These are phyloP conservation scores for Persicaria maculosa DNA, from an alignment of 148 eudicot genomes.

Conservation along the genomic window DNA sequence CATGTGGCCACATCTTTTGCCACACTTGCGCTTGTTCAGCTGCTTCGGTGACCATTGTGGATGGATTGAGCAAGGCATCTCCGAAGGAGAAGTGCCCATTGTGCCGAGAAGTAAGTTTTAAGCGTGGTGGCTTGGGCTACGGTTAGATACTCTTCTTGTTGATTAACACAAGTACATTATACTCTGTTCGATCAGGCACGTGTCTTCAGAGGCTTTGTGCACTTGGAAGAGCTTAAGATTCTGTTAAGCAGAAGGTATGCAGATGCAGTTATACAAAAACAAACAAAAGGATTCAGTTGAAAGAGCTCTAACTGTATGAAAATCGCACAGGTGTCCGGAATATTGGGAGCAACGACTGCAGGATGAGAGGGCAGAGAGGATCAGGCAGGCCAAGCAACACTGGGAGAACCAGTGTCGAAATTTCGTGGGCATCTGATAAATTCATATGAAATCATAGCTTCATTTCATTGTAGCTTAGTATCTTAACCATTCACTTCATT, in stretches of 20 bases:
- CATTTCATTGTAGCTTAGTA: too few species aligned
- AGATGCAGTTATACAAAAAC: too few species aligned
- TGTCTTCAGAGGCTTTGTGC: constrained; percentile 60
- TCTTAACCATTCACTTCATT: too few species aligned
- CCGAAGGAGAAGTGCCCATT: constrained; percentile 70
- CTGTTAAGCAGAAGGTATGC: constrained; percentile 54
- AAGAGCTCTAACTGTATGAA: too few species aligned
- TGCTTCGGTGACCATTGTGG: constrained; percentile 78
- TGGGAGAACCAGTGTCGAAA: constrained; percentile 74
- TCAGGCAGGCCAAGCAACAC: constrained; percentile 73
- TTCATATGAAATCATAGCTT: too few species aligned
- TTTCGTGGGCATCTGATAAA: constrained; percentile 53
- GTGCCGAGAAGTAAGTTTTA: constrained; percentile 60
- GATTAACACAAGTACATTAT: too few species aligned
- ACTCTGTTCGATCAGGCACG: constrained; percentile 25
- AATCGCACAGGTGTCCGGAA: constrained; percentile 30
- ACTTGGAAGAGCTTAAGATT: constrained; percentile 77
- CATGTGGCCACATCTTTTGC: constrained; percentile 81
- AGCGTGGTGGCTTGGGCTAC: too few species aligned
- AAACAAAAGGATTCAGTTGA: too few species aligned
- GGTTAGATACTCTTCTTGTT: too few species aligned
- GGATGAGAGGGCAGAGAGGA: constrained; percentile 60
- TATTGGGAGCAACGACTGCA: constrained; percentile 87
- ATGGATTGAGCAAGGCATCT: constrained; percentile 58
- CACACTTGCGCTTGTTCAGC: constrained; percentile 83